Evolutionary conservation across 1,284 basidiomycete genomes (phyloP).

Genomic region (Rhizopogon hawkerae): DNA sequence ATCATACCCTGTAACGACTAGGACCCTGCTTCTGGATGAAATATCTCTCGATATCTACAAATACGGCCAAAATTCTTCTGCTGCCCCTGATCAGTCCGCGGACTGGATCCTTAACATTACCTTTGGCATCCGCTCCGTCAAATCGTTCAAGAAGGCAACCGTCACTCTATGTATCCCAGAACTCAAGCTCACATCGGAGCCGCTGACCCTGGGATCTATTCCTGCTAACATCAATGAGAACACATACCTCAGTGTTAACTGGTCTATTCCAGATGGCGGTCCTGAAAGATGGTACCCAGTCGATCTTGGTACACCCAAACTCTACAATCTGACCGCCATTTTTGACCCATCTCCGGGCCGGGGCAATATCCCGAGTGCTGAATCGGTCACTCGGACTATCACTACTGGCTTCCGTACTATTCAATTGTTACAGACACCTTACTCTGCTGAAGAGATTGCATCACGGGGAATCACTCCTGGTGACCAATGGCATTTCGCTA

Average conservation of each 20-base stretch:
- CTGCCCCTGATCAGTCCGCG: slow-evolving; percentile 33
- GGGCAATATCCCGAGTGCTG: neutral
- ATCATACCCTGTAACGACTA: slow-evolving; percentile 15
- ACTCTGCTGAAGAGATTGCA: slow-evolving; percentile 36
- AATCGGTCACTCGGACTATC: slow-evolving; percentile 26
- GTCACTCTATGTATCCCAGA: slow-evolving; percentile 41
- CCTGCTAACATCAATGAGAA: slow-evolving; percentile 25
- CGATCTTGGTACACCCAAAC: slow-evolving; percentile 45
- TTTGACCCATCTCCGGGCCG: slow-evolving; percentile 14
- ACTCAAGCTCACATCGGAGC: slow-evolving; percentile 30
- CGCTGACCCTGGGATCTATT: slow-evolving; percentile 25
- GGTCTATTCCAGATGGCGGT: slow-evolving; percentile 37
- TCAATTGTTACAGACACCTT: slow-evolving; percentile 41
- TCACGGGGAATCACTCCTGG: slow-evolving; percentile 46
- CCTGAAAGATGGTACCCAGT: slow-evolving; percentile 48
- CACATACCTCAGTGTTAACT: slow-evolving; percentile 36
- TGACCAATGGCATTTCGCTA: slow-evolving; percentile 51
- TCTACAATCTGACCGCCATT: slow-evolving; percentile 41
- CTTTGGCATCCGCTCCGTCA: slow-evolving; percentile 40
- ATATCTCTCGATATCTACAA: slow-evolving; percentile 48
- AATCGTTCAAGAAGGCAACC: slow-evolving; percentile 26
- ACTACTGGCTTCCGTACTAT: slow-evolving; percentile 55
- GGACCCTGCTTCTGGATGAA: slow-evolving; percentile 43
- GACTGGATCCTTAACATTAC: slow-evolving; percentile 52
- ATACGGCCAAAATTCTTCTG: slow-evolving; percentile 36